Evolutionary conservation across 129 eudicot species (phyloP).

Genomic region (Rutidosis leptorrhynchoides): DNA sequence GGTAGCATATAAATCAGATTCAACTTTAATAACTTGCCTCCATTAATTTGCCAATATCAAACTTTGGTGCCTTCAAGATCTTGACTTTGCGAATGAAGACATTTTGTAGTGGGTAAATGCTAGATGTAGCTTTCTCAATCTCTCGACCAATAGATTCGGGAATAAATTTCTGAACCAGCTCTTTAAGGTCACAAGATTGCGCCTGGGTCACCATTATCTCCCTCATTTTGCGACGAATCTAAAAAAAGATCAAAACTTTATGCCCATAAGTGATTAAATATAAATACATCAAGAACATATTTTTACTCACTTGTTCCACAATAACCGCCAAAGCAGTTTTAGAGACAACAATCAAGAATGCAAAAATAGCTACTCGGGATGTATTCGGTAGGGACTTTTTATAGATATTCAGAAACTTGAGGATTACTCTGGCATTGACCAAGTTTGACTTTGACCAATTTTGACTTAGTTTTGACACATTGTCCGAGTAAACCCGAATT

Average conservation of each 20-base stretch:
- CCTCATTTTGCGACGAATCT: slow-evolving; percentile 85
- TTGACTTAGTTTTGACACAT: no score
- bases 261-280: not conserved
- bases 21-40: slow-evolving; percentile 43
- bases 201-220: slow-evolving; percentile 82
- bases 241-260: not conserved
- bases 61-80: slow-evolving; percentile 81
- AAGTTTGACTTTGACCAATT: no score
- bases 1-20: not conserved
- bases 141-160: slow-evolving; percentile 77
- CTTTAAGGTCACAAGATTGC: slow-evolving; percentile 74
- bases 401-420: no score
- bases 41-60: slow-evolving; percentile 75
- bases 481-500: no score
- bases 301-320: not conserved
- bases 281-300: not conserved
- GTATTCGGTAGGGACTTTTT: no score
- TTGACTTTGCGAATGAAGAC: slow-evolving; percentile 74
- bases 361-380: no score
- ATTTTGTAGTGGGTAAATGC: slow-evolving; percentile 79
- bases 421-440: no score
- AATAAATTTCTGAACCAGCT: slow-evolving; percentile 64
- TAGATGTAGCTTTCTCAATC: slow-evolving; percentile 77
- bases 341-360: no score
- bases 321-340: no score